Evolutionary conservation across 2,329 filamentous ascomycete genomes (phyloP), one percentile per base, ranked within the genome.

Genomic region (Penicillium paneum): DNA sequence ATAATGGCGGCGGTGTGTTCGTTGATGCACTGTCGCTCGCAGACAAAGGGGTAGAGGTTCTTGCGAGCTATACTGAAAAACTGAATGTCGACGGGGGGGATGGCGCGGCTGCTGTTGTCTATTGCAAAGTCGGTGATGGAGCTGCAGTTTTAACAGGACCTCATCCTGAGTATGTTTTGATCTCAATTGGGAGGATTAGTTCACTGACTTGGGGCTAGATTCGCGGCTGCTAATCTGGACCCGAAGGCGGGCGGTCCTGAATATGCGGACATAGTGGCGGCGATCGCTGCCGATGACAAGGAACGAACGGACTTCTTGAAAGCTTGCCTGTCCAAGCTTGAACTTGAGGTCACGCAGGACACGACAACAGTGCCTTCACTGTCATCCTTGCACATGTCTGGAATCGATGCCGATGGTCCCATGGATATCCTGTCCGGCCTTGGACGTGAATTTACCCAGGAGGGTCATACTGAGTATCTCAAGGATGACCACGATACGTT

Each of bases 1-100:
- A 93, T 72, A 99, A 99, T 64, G 94, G 94, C 0, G 94, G 94
- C 0, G 92, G 94, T 3, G 85, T 96, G 1, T 99, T 97, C 75
- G 90, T 96, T 1, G 87, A 94, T 73, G 87, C 89, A 1, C 79
- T 81, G 3, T 83, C 81, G 41, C 78, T 84, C 52, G 76, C 78
- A 52, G 80, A 82, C 29, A 76, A 80, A 59, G 88, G 87, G 1
- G 84, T 97, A 0, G 85, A 97, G 71, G 81, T 96, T 7, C 77
- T 99, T 24, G 94, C 93, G 1, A 88, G 81, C 55, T 99, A 94
- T 69, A 81, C 81, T 0, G 87, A 91, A 34, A 78, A 87, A 13
- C 72, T 96, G 12, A 84, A 88, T 62, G 89, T 97, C 3, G 87
- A 95, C 50, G 81, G 87, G 0, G 91, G 90, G 0, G 78, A 83